Evolutionary conservation across 2,329 filamentous ascomycete genomes (phyloP).

Genomic region (Raffaelea albimanens): DNA sequence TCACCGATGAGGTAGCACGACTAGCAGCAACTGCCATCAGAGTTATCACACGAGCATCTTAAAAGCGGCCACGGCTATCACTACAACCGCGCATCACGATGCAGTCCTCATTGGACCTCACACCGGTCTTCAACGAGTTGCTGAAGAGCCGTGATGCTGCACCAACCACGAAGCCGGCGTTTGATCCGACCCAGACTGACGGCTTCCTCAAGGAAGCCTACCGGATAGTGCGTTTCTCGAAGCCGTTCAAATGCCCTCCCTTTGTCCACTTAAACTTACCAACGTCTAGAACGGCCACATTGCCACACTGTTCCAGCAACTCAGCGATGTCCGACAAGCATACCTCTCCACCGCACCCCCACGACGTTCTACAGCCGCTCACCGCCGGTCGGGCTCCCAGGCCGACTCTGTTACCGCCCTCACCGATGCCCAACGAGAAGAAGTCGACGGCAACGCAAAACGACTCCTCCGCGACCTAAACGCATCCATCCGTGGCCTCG

Average conservation of each 20-base stretch:
- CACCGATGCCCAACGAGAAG: constrained; percentile 73
- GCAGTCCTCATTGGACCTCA: constrained; percentile 46
- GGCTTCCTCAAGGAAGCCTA: constrained; percentile 92
- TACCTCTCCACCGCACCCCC: constrained; percentile 78
- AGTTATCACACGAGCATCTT: not conserved
- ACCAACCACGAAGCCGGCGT: constrained; percentile 18
- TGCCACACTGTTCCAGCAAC: constrained; percentile 65
- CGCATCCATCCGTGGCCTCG: constrained; percentile 66
- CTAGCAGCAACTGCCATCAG: not conserved
- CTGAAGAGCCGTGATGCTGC: constrained; percentile 33
- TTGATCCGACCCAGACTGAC: constrained; percentile 52
- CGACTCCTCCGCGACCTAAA: constrained; percentile 78
- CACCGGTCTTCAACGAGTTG: constrained; percentile 58
- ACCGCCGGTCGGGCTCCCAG: constrained; percentile 32
- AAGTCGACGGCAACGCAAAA: constrained; percentile 81
- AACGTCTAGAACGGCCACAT: constrained; percentile 71
- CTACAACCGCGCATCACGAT: constrained; percentile 1
- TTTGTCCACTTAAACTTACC: not conserved
- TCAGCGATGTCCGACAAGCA: constrained; percentile 74
- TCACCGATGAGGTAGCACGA: not conserved
- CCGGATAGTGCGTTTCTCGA: constrained; percentile 74
- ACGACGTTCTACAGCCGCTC: constrained; percentile 37
- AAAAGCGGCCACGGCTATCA: not conserved
- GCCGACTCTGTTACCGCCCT: constrained; percentile 50
- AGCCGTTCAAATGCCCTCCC: too few species aligned